Evolutionary conservation across 768 basidiomycete genomes (phyloP).

Genomic region (Rhodotorula babjevae): DNA sequence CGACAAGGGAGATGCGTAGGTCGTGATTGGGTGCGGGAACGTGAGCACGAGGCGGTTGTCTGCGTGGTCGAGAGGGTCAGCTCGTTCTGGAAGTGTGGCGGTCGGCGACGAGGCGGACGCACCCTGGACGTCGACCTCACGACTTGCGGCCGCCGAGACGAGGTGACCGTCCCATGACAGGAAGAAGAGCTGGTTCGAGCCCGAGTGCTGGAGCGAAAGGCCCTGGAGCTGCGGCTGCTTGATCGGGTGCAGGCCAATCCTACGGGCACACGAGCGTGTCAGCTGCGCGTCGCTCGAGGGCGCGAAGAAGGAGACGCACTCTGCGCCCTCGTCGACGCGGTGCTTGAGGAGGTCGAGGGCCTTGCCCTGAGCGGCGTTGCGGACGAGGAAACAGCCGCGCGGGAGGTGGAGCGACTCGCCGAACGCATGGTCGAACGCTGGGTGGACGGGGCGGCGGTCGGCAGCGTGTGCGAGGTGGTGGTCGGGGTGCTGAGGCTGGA

Average conservation of each 20-base stretch:
- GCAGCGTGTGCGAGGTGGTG: too few species aligned
- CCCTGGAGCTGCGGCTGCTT: constrained; percentile 21
- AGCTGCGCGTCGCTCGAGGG: too few species aligned
- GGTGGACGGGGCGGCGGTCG: neutral
- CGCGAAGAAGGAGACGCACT: neutral
- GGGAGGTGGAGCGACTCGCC: constrained; percentile 10
- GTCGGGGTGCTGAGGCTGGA: neutral
- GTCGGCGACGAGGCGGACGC: neutral
- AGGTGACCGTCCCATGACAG: constrained; percentile 26
- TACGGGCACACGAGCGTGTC: neutral
- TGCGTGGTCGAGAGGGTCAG: neutral
- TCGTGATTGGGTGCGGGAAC: constrained; percentile 14
- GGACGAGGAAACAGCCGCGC: constrained; percentile 22
- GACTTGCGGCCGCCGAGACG: neutral
- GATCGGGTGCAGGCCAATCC: constrained; percentile 28
- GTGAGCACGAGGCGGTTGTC: constrained; percentile 9
- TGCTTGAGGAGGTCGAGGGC: constrained; percentile 23
- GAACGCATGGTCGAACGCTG: neutral
- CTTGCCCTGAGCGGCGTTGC: constrained; percentile 28
- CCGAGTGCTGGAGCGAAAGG: constrained; percentile 7
- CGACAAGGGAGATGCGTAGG: constrained; percentile 9
- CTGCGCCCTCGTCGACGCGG: constrained; percentile 8
- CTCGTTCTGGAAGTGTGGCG: too few species aligned
- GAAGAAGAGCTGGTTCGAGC: constrained; percentile 27
- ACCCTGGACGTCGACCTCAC: constrained; percentile 15